A percentile compares a stretch with the other conserved stretches of the same genome.
Conservation (phyloP, 352 stramenopile species). For the Lagenidium sp. region DNA sequence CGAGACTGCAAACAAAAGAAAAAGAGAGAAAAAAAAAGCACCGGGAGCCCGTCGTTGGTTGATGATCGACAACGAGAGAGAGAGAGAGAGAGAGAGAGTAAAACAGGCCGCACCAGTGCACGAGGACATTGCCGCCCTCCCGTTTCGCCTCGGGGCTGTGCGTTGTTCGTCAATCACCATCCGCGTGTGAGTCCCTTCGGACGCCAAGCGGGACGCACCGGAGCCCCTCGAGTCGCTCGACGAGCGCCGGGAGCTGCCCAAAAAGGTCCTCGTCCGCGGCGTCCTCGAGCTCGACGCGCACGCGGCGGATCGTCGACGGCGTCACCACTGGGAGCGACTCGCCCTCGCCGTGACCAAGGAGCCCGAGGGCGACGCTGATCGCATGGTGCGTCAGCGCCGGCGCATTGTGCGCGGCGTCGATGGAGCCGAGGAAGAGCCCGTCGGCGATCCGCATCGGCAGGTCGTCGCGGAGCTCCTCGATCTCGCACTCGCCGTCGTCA, state of each 20-base stretch:
- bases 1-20: conserved; percentile 28
- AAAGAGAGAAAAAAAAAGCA: neutral
- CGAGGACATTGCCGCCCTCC: conserved; percentile 38
- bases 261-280: conserved; percentile 40
- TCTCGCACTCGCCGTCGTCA: conserved; percentile 35
- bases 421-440: conserved; percentile 48
- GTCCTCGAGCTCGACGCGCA: conserved; percentile 38
- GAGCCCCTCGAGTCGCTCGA: conserved; percentile 21
- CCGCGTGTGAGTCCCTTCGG: no score
- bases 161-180: no score
- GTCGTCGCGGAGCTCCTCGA: conserved; percentile 52
- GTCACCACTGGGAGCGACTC: no score
- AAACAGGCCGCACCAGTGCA: conserved; percentile 79
- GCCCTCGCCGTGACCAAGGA: conserved; percentile 26
- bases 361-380: conserved; percentile 29
- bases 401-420: conserved; percentile 52
- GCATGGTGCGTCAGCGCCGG: conserved; percentile 19
- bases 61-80: no score
- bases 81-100: no score
- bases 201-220: conserved; percentile 16
- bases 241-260: conserved; percentile 25
- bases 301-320: conserved; percentile 9
- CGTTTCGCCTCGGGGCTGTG: conserved; percentile 21
- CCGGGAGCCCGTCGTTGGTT: neutral
- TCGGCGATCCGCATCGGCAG: conserved; percentile 36